Conservation (phyloP, 768 basidiomycete species). For the Gloeophyllum trabeum region DNA sequence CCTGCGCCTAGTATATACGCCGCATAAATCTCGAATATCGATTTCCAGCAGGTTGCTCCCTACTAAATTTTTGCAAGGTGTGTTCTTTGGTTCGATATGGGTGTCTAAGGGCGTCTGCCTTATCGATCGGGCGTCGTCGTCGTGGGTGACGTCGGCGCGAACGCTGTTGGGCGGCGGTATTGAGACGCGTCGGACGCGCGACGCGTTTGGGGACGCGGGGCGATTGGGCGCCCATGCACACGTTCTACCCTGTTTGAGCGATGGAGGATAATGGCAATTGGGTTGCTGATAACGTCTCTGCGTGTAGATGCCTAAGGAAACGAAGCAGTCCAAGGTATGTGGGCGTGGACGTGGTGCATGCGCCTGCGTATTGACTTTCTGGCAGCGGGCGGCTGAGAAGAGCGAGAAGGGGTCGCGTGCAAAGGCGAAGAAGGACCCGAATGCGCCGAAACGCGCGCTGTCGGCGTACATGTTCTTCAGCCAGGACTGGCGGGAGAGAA, state of each 20-base stretch:
- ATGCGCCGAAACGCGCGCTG: constrained; percentile 83
- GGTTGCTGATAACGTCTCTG: constrained; percentile 21
- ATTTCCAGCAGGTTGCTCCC: neutral
- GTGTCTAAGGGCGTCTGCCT: neutral
- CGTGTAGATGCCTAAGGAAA: constrained; percentile 69
- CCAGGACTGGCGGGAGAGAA: constrained; percentile 90
- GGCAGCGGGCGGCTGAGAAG: constrained; percentile 75
- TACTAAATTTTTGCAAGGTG: neutral
- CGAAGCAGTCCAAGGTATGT: constrained; percentile 58
- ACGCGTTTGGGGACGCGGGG: neutral
- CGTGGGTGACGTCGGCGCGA: neutral
- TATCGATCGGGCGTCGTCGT: constrained; percentile 1
- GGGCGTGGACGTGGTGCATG: too few relatives aligned
- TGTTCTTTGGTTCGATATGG: neutral
- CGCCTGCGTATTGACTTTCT: constrained; percentile 8
- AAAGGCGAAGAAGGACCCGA: constrained; percentile 67
- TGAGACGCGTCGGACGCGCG: too few relatives aligned
- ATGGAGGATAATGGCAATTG: constrained; percentile 24
- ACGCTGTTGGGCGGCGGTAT: too few relatives aligned
- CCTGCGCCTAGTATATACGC: too few relatives aligned
- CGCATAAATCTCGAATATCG: neutral
- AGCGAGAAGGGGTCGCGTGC: constrained; percentile 42
- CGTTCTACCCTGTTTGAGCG: too few relatives aligned
- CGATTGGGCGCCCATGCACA: neutral
- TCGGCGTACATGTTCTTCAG: constrained; percentile 99